Conservation (phyloP, 2,329 filamentous ascomycete genomes). For the Calcarisporium arbuscula region DNA sequence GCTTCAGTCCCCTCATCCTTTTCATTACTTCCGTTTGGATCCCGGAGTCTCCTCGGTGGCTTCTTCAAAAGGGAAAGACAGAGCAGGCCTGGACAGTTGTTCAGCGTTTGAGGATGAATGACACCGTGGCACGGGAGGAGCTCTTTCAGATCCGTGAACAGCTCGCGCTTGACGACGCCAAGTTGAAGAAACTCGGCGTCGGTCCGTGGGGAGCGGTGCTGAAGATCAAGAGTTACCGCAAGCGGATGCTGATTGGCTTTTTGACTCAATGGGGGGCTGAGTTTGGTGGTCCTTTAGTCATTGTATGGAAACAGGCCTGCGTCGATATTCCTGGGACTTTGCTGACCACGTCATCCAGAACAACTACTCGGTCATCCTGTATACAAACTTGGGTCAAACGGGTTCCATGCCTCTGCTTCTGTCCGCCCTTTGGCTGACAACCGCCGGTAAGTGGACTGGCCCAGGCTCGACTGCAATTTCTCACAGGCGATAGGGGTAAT, state of each 20-base stretch:
- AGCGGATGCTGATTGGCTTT: conserved; percentile 45
- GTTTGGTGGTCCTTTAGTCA: conserved; percentile 45
- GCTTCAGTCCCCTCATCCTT: conserved; percentile 29
- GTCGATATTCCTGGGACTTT: not conserved
- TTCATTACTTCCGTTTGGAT: conserved; percentile 27
- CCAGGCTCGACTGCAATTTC: too few relatives aligned
- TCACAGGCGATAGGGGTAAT: too few relatives aligned
- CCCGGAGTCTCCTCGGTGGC: conserved; percentile 40
- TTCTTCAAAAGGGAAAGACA: conserved; percentile 36
- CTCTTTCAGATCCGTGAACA: conserved; percentile 40
- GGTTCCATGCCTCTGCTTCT: conserved; percentile 33
- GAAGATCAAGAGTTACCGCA: conserved; percentile 40
- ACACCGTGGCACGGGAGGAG: conserved; percentile 38
- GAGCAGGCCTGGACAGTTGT: conserved; percentile 40
- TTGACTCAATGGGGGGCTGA: conserved; percentile 47
- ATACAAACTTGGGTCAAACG: conserved; percentile 31
- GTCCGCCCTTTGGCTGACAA: conserved; percentile 33
- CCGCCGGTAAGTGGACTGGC: too few relatives aligned
- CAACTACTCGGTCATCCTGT: conserved; percentile 31
- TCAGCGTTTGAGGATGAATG: conserved; percentile 30
- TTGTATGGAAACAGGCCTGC: conserved; percentile 29
- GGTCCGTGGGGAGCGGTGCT: conserved; percentile 38
- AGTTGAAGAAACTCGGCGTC: conserved; percentile 30
- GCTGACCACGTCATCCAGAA: conserved; percentile 25
- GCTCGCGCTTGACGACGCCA: conserved; percentile 33